Conservation (phyloP, 306 rosid species). For the Echinosophora koreensis region DNA sequence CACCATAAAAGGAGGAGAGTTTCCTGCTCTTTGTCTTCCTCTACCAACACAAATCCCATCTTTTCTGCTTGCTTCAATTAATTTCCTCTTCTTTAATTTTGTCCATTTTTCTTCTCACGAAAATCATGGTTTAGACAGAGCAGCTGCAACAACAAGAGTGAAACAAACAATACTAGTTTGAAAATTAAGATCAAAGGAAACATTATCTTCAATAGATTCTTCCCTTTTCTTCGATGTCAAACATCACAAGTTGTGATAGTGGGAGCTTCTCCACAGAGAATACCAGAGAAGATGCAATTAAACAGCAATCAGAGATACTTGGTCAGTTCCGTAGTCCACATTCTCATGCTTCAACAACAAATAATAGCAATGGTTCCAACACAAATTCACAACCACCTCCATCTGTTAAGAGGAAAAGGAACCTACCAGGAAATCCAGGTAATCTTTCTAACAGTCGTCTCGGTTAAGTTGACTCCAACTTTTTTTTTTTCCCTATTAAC, state of each 20-base stretch:
- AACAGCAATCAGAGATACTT: conserved; percentile 55
- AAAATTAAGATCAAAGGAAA: conserved; percentile 37
- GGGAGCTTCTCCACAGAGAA: conserved; percentile 82
- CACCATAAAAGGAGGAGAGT: conserved; percentile 82
- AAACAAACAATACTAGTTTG: conserved; percentile 29
- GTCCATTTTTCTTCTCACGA: background rate
- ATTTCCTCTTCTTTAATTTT: conserved; percentile 12
- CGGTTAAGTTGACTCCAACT: background rate
- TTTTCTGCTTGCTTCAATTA: conserved; percentile 44
- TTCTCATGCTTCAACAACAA: conserved; percentile 61
- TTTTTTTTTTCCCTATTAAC: background rate
- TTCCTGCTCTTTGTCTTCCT: conserved; percentile 88
- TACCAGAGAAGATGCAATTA: conserved; percentile 51
- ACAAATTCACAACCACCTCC: conserved; percentile 54
- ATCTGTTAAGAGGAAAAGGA: conserved; percentile 76
- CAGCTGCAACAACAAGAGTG: conserved; percentile 38
- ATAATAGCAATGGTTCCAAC: conserved; percentile 64
- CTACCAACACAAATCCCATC: conserved; percentile 68
- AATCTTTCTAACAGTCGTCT: conserved; percentile 14
- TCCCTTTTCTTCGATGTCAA: conserved; percentile 72
- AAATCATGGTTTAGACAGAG: conserved; percentile 36
- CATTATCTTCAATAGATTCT: conserved; percentile 41
- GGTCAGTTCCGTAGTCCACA: conserved; percentile 66
- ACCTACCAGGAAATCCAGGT: conserved; percentile 97
- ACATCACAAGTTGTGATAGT: conserved; percentile 75